A percentile compares a stretch with the other conserved stretches of the same genome.
Evolutionary conservation across 2,329 filamentous ascomycete species (phyloP).

Genomic region (Nothophaeocryptopus gaeumannii): DNA sequence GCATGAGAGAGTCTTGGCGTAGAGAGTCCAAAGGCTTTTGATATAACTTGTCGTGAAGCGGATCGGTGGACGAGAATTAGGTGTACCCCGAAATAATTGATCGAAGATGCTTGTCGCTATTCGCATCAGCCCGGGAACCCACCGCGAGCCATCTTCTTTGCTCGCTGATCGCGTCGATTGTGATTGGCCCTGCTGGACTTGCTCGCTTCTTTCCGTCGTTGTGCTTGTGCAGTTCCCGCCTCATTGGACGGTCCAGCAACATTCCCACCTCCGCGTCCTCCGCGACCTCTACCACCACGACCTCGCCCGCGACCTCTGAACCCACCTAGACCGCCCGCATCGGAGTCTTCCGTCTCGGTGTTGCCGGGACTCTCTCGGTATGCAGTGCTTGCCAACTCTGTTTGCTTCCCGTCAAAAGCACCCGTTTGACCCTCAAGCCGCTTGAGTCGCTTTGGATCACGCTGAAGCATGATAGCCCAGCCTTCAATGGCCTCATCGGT

Average conservation of each 20-base stretch:
- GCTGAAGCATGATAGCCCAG: conserved; percentile 81
- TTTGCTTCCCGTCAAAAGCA: conserved; percentile 65
- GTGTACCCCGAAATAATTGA: too few species aligned
- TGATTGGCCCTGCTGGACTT: conserved; percentile 84
- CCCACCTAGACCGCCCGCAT: conserved; percentile 42
- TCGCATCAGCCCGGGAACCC: conserved; percentile 44
- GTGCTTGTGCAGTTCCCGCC: conserved; percentile 67
- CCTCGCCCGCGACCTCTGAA: conserved; percentile 50
- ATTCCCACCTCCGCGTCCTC: conserved; percentile 45
- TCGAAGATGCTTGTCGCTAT: too few species aligned
- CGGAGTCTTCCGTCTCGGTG: conserved; percentile 58
- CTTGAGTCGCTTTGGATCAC: conserved; percentile 67
- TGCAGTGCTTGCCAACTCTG: conserved; percentile 61
- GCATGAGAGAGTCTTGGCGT: background rate
- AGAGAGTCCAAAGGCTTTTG: background rate
- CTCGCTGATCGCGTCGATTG: conserved; percentile 70
- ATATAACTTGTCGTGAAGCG: background rate
- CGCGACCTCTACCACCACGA: conserved; percentile 46
- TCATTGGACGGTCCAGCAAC: conserved; percentile 65
- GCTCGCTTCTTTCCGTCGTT: conserved; percentile 73
- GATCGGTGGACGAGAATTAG: too few species aligned
- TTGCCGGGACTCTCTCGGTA: conserved; percentile 57
- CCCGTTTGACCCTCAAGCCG: conserved; percentile 69
- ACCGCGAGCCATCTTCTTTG: conserved; percentile 60
- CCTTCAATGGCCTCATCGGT: conserved; percentile 92